Evolutionary conservation across 495 filamentous ascomycete species (phyloP).

Genomic region (Sphaerosporella brunnea): DNA sequence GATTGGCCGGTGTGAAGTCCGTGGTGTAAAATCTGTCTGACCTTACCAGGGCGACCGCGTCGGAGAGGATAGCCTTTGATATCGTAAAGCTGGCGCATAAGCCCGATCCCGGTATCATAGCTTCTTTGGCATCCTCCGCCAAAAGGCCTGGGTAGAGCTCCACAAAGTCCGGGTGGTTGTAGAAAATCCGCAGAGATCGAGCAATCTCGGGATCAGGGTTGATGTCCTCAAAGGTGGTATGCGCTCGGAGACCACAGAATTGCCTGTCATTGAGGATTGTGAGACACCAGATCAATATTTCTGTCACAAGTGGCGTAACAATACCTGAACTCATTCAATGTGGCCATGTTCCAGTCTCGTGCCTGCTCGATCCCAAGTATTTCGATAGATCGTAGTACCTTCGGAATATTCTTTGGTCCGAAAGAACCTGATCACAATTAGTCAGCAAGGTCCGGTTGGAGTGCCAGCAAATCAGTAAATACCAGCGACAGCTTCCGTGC

Average conservation of each 20-base stretch:
- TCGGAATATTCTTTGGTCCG: conserved; percentile 43
- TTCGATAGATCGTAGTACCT: conserved; percentile 39
- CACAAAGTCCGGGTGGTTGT: conserved; percentile 42
- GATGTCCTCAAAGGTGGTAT: conserved; percentile 45
- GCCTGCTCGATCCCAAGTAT: conserved; percentile 45
- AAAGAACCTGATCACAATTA: conserved; percentile 37
- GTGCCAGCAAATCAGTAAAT: no score
- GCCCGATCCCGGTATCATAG: conserved; percentile 25
- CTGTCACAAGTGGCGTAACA: no score
- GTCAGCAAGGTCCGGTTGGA: no score
- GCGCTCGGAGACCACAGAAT: conserved; percentile 40
- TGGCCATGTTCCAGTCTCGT: conserved; percentile 37
- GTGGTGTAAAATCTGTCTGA: conserved; percentile 27
- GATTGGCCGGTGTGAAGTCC: conserved; percentile 51
- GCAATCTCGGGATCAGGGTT: conserved; percentile 42
- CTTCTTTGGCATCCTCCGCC: conserved; percentile 33
- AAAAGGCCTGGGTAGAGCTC: conserved; percentile 48
- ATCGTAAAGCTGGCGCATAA: conserved; percentile 41
- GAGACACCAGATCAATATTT: conserved; percentile 49
- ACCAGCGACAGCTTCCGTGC: conserved; percentile 45
- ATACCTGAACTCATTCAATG: conserved; percentile 22
- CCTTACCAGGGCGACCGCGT: conserved; percentile 62
- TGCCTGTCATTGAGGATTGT: no score
- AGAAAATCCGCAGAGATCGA: conserved; percentile 35
- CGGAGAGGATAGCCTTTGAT: conserved; percentile 59